Conservation (phyloP, 169 alveolate genomes). For the Eimeria falciformis region DNA sequence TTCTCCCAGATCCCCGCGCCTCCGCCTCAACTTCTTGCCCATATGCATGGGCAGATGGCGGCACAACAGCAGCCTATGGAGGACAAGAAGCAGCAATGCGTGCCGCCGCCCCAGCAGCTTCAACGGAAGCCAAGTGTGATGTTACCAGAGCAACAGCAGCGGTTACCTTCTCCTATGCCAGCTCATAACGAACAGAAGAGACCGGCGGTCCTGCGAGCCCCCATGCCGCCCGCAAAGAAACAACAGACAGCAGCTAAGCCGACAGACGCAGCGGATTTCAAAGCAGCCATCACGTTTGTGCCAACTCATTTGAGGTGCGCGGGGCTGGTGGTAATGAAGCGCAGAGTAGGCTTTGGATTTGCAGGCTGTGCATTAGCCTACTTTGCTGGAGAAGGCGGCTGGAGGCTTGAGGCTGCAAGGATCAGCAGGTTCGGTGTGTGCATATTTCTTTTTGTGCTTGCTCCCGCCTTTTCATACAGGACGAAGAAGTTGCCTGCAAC, state of each 20-base stretch:
- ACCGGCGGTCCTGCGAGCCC: conserved; percentile 29
- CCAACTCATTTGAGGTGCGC: conserved; percentile 58
- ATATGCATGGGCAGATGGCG: conserved; percentile 36
- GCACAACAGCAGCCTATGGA: conserved; percentile 4
- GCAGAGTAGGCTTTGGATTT: background rate
- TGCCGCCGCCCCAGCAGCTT: background rate
- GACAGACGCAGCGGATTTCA: conserved; percentile 6
- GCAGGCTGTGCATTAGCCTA: background rate
- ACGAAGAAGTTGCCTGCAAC: conserved; percentile 63
- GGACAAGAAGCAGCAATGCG: conserved; percentile 35
- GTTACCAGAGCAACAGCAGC: background rate
- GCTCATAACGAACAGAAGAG: conserved; percentile 30
- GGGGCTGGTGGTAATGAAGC: background rate
- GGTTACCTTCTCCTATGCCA: background rate
- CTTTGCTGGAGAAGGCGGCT: background rate
- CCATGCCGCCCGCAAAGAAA: conserved; percentile 22
- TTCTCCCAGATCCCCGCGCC: conserved; percentile 37
- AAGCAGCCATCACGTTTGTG: conserved; percentile 55
- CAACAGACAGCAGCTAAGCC: background rate
- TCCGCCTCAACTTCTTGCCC: conserved; percentile 53
- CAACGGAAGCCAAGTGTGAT: background rate
- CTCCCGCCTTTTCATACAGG: background rate
- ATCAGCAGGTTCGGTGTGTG: background rate
- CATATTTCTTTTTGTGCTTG: background rate
- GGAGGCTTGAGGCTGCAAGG: background rate